These are phyloP conservation scores for Filobasidium uniguttulatum DNA, from an alignment of 1,284 basidiomycete genomes.

Conservation along the genomic window DNA sequence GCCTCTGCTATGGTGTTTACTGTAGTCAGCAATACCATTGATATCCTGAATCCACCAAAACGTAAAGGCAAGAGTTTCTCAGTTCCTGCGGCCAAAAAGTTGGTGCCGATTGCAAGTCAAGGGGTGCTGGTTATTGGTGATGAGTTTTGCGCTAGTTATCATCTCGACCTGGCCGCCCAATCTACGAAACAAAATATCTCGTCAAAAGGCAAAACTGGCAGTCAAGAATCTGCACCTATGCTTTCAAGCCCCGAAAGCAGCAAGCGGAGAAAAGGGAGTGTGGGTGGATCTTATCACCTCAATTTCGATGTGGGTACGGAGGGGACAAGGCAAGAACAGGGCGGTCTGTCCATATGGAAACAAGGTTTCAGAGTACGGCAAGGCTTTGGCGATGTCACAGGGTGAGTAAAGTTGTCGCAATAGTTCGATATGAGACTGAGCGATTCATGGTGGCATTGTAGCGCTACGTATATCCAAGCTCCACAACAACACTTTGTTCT, in stretches of 20 bases:
- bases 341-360: constrained; percentile 10
- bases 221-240: background rate
- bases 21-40: constrained; percentile 33
- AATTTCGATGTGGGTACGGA: background rate
- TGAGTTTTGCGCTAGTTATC: constrained; percentile 29
- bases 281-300: constrained; percentile 6
- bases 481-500: constrained; percentile 40
- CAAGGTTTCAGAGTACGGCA: constrained; percentile 30
- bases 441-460: constrained; percentile 25
- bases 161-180: no score
- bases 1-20: constrained; percentile 43
- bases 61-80: constrained; percentile 23
- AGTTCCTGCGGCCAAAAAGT: constrained; percentile 26
- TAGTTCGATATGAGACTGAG: constrained; percentile 37
- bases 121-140: constrained; percentile 30
- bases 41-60: constrained; percentile 44
- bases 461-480: constrained; percentile 1
- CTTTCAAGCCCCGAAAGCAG: constrained; percentile 8
- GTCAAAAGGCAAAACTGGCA: background rate
- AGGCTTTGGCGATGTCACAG: constrained; percentile 32
- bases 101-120: constrained; percentile 18
- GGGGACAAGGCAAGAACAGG: background rate
- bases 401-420: constrained; percentile 22
- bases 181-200: background rate
- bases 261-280: constrained; percentile 13